Base-by-base conservation (phyloP, 345 rosid species). In the Lumnitzera racemosa region DNA sequence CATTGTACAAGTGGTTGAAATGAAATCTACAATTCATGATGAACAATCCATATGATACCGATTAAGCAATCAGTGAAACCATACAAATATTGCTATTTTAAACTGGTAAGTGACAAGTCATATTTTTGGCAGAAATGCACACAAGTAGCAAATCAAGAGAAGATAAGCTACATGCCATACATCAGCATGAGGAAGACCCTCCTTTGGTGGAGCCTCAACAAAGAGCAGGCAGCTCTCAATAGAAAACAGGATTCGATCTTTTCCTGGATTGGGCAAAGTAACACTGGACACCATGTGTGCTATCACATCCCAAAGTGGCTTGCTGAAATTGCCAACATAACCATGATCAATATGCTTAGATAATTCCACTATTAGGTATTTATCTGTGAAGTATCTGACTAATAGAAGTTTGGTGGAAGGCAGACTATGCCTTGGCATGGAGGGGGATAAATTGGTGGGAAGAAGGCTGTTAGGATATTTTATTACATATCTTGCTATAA, bases 1-100 rank as follows among this genome's bases (percentile, higher is more conserved):
- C 95, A 90, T 57, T 90, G 99, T 57, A 95, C 83, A 64, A 95
- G 83, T 23, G 97, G 97, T 74, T 88, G 96, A 80, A 95, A 92
- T 25, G 95, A 88, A 67, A 95, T 82, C 97, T 95, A 87, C 91
- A 94, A 49, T 59, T 51, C 4, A 3, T 53, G 29, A 53, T 20
- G 27, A 29, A 53, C 20, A 13, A 52, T 52, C 55, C 55, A 52
- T 16, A 51, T 9, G 47, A 11, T 36, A 25, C 7, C 9, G 7
- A 36, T 36, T 9, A 5, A 36, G 11, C 43, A 36, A 36, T 36
- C 43, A 36, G 10, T 5, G 43, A 5, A 9, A 36, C 43, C 43
- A 36, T 36, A 36, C 10, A 5, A 5, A 36, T 36, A 36, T 36
- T 36, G 11, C 11, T 9, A 7, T 7, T 36, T 36, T 36, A 5